Percentiles rank a stretch among this genome's conserved stretches.
Evolutionary conservation across 1,284 basidiomycete genomes (phyloP).

Genomic region (Coniferiporia weirii): DNA sequence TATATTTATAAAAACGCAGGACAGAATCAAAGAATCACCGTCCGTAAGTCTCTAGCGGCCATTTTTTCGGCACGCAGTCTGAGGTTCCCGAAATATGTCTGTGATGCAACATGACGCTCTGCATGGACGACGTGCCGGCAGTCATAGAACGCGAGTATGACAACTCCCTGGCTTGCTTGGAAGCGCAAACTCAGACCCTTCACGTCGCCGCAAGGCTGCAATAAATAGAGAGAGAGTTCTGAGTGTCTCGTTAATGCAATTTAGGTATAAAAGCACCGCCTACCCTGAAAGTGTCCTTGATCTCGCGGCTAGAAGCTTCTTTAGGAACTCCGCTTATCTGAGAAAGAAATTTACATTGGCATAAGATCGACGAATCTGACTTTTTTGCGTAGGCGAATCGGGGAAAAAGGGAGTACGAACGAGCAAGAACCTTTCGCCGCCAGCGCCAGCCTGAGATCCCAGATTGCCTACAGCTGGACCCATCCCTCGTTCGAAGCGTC

Average conservation of each 20-base stretch:
- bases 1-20: not conserved
- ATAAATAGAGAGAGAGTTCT: not conserved
- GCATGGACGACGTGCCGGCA: conserved; percentile 49
- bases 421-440: conserved; percentile 6
- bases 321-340: conserved; percentile 18
- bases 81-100: conserved; percentile 6
- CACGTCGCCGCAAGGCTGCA: conserved; percentile 11
- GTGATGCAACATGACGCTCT: conserved; percentile 15
- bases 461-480: no score
- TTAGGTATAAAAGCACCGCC: not conserved
- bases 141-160: conserved; percentile 62
- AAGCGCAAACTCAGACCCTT: conserved; percentile 46
- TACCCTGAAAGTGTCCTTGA: conserved; percentile 19
- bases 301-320: conserved; percentile 4
- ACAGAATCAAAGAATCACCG: conserved; percentile 2
- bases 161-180: conserved; percentile 41
- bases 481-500: not conserved
- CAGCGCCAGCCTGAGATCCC: not conserved
- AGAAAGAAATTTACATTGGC: not conserved
- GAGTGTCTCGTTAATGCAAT: not conserved
- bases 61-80: conserved; percentile 5
- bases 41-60: not conserved
- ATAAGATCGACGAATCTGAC: not conserved
- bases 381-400: not conserved
- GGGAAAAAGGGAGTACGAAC: conserved; percentile 1